Evolutionary conservation across 768 basidiomycete species (phyloP).

Genomic region (Mycena rebaudengoi): DNA sequence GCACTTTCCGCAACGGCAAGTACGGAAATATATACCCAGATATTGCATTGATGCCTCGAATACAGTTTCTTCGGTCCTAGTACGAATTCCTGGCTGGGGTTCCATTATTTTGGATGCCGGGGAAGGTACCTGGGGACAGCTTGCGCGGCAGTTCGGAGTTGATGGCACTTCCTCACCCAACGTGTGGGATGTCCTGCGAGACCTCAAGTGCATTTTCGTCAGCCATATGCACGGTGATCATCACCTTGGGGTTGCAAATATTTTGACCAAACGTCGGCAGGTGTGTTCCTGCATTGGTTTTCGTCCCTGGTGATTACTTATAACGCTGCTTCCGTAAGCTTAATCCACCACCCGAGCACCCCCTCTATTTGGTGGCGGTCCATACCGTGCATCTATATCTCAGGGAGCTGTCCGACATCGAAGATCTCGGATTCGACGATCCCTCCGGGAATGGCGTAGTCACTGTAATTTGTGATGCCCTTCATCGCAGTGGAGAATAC

Average conservation of each 20-base stretch:
- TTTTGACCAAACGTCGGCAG: constrained; percentile 73
- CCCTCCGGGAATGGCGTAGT: constrained; percentile 58
- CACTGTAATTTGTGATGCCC: constrained; percentile 37
- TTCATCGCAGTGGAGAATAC: not conserved
- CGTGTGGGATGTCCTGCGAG: constrained; percentile 66
- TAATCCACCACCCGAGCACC: constrained; percentile 61
- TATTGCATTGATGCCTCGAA: too few species aligned
- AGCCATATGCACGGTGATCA: constrained; percentile 93
- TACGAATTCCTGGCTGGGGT: constrained; percentile 76
- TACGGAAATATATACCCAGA: too few species aligned
- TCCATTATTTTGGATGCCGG: constrained; percentile 85
- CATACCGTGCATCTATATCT: constrained; percentile 68
- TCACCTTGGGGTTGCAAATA: constrained; percentile 80
- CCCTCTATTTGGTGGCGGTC: constrained; percentile 79
- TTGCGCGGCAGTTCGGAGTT: constrained; percentile 79
- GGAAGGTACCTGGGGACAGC: constrained; percentile 93
- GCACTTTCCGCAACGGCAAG: not conserved
- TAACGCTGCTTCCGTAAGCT: constrained; percentile 67
- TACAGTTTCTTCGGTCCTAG: constrained; percentile 77
- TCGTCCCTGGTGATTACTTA: not conserved
- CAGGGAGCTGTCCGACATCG: constrained; percentile 74
- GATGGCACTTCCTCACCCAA: too few species aligned
- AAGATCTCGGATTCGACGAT: constrained; percentile 70
- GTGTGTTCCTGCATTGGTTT: constrained; percentile 49
- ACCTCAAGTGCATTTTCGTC: constrained; percentile 81